These are phyloP conservation scores for Ormosia semicastrata DNA, from an alignment of 306 rosid genomes.

Conservation along the genomic window DNA sequence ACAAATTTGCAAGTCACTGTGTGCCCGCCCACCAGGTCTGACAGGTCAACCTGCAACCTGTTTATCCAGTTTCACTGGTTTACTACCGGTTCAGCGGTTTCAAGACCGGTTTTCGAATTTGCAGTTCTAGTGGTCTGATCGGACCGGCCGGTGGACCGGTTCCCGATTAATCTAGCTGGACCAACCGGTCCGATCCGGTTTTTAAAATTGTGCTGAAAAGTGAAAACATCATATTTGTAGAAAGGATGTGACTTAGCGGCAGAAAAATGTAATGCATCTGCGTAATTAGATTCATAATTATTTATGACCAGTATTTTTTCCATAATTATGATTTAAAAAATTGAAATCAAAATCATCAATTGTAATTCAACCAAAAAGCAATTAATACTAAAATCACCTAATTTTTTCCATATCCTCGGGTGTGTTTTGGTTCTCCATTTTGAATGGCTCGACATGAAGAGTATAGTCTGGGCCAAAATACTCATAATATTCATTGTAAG, in stretches of 20 bases:
- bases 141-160: too few relatives aligned
- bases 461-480: constrained; percentile 88
- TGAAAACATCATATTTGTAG: neutral
- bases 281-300: neutral
- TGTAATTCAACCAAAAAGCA: neutral
- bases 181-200: too few relatives aligned
- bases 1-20: too few relatives aligned
- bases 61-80: too few relatives aligned
- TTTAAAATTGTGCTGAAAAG: neutral
- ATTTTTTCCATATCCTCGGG: constrained; percentile 75
- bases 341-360: constrained; percentile 1
- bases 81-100: too few relatives aligned
- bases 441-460: constrained; percentile 65
- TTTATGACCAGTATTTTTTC: neutral
- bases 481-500: constrained; percentile 83
- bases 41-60: too few relatives aligned
- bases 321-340: constrained; percentile 1
- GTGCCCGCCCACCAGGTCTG: too few relatives aligned
- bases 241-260: constrained; percentile 1
- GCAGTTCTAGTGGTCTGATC: too few relatives aligned
- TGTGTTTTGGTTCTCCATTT: constrained; percentile 69
- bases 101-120: too few relatives aligned
- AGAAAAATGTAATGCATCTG: neutral
- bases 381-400: constrained; percentile 46
- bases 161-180: too few relatives aligned